phyloP scores from a whole-genome alignment of 768 basidiomycete genomes.

The Suillus sp. region DNA sequence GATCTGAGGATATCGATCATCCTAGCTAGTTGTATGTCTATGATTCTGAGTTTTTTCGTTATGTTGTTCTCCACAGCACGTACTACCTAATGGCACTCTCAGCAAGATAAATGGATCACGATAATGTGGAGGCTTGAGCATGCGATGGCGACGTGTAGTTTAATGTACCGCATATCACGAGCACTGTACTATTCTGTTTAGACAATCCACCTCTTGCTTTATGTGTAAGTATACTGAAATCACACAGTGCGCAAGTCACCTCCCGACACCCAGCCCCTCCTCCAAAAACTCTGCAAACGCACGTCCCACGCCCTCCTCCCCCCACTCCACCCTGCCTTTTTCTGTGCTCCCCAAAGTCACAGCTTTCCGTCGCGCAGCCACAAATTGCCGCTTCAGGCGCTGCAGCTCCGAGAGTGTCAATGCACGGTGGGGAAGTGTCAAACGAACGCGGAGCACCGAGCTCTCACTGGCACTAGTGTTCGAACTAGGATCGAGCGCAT shows the following conservation, averaged over 20 bases:
- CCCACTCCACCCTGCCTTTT: neutral
- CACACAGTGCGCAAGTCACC: neutral
- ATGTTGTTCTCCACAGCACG: too few relatives aligned
- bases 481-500: neutral
- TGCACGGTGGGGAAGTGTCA: neutral
- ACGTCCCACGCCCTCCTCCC: neutral
- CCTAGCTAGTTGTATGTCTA: too few relatives aligned
- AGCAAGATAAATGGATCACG: too few relatives aligned
- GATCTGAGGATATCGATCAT: too few relatives aligned
- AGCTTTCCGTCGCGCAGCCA: neutral
- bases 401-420: neutral
- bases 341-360: neutral
- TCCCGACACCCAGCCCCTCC: conserved; percentile 36
- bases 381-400: neutral
- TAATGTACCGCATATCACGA: too few relatives aligned
- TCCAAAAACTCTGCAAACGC: conserved; percentile 69
- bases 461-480: neutral
- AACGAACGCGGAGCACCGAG: neutral
- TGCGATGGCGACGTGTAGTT: too few relatives aligned
- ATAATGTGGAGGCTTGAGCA: too few relatives aligned
- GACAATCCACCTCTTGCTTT: neutral
- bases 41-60: too few relatives aligned
- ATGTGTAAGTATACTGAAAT: neutral
- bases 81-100: too few relatives aligned
- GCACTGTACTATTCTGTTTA: too few relatives aligned